Evolutionary conservation across 108 stramenopile species (phyloP).

Genomic region (Pseudonitzschia pungens): DNA sequence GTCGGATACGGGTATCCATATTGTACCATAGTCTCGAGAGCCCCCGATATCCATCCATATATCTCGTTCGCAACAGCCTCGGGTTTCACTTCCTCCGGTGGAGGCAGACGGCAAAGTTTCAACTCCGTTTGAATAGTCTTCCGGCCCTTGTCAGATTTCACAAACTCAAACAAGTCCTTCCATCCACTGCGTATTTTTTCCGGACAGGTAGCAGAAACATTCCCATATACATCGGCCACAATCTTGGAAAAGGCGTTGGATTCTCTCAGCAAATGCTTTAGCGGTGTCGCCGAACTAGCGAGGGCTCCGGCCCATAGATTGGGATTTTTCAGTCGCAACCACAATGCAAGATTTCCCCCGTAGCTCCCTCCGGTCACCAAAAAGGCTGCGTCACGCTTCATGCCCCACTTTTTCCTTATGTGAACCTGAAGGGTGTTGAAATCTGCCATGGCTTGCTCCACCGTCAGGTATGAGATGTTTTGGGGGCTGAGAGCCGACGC

Average conservation of each 20-base stretch:
- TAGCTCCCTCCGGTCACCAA: constrained; percentile 74
- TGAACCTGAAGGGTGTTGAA: constrained; percentile 52
- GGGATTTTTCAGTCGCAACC: constrained; percentile 81
- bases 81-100: neutral
- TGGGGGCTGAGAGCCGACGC: constrained; percentile 8
- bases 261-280: constrained; percentile 49
- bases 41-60: constrained; percentile 31
- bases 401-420: constrained; percentile 34
- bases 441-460: constrained; percentile 69
- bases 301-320: constrained; percentile 66
- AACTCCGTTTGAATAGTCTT: constrained; percentile 14
- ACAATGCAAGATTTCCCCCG: constrained; percentile 80
- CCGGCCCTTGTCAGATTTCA: constrained; percentile 16
- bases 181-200: constrained; percentile 31
- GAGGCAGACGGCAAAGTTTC: constrained; percentile 20
- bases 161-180: constrained; percentile 25
- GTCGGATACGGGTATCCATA: constrained; percentile 44
- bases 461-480: constrained; percentile 37
- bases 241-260: constrained; percentile 36
- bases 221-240: constrained; percentile 39
- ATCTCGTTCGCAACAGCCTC: constrained; percentile 15
- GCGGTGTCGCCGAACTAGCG: constrained; percentile 61
- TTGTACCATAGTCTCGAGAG: constrained; percentile 44
- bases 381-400: constrained; percentile 28
- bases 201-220: constrained; percentile 13